Conservation (phyloP, 2,329 filamentous ascomycete species). For the Dryadomyces sulphureus region DNA sequence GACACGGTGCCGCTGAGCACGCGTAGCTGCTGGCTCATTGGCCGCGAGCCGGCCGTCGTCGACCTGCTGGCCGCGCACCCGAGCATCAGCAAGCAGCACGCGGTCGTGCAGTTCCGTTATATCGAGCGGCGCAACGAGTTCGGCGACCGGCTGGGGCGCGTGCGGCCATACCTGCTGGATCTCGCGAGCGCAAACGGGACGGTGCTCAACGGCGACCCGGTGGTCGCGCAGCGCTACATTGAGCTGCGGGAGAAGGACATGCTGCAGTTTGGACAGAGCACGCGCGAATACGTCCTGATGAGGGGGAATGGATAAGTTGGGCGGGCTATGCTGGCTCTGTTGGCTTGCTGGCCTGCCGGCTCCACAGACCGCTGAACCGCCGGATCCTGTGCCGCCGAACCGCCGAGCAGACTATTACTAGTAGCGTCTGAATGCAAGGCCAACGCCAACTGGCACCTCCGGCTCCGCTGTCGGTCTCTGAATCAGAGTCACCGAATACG, state of each 20-base stretch:
- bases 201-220: conserved; percentile 56
- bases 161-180: conserved; percentile 84
- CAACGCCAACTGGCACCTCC: too few relatives aligned
- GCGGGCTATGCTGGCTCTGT: too few relatives aligned
- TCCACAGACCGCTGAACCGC: too few relatives aligned
- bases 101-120: conserved; percentile 83
- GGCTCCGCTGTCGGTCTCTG: too few relatives aligned
- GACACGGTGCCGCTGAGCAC: conserved; percentile 65
- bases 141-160: conserved; percentile 65
- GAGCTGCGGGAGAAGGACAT: conserved; percentile 84
- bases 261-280: conserved; percentile 73
- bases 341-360: too few relatives aligned
- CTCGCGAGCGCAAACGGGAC: conserved; percentile 90
- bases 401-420: too few relatives aligned
- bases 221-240: conserved; percentile 66
- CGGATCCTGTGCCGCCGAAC: too few relatives aligned
- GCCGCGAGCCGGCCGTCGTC: conserved; percentile 64
- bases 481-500: too few relatives aligned
- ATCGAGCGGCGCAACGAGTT: conserved; percentile 73
- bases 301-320: not conserved
- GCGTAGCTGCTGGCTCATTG: conserved; percentile 83
- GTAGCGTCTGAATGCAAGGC: too few relatives aligned
- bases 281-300: conserved; percentile 93
- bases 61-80: conserved; percentile 80
- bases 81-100: conserved; percentile 89